A percentile compares a stretch with the other conserved stretches of the same genome.
Evolutionary conservation across 2,329 filamentous ascomycete species (phyloP).

Genomic region (Colletotrichum orchidophilum): DNA sequence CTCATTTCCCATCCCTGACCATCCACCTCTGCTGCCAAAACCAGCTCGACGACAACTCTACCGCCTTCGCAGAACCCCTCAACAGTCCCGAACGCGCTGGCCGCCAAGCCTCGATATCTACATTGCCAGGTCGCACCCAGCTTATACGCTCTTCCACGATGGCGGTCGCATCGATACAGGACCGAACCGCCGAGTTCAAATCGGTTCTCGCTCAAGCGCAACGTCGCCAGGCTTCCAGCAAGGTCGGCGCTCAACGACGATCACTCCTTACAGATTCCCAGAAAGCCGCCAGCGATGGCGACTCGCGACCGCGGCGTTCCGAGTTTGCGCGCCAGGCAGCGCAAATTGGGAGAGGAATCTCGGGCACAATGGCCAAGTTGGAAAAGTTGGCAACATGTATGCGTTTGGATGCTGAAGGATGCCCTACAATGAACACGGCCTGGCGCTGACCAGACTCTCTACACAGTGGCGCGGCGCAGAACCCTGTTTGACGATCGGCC

Average conservation of each 20-base stretch:
- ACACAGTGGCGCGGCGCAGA: conserved; percentile 87
- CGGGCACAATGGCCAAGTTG: conserved; percentile 91
- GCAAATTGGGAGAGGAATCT: conserved; percentile 91
- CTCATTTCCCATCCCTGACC: conserved; percentile 6
- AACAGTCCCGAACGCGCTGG: conserved; percentile 14
- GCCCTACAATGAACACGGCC: not conserved
- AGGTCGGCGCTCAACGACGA: conserved; percentile 81
- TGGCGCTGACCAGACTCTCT: conserved; percentile 5
- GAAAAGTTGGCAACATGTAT: conserved; percentile 88
- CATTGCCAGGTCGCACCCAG: not conserved
- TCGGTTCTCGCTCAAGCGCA: conserved; percentile 89
- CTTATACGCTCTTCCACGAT: conserved; percentile 48
- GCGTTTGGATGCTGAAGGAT: conserved; percentile 40
- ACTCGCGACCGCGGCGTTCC: conserved; percentile 70
- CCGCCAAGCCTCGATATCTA: not conserved
- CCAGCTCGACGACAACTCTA: not conserved
- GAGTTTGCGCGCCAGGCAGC: conserved; percentile 94
- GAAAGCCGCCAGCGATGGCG: conserved; percentile 69
- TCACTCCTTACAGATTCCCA: conserved; percentile 81
- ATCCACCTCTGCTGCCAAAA: not conserved
- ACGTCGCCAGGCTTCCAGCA: conserved; percentile 78
- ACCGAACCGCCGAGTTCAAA: conserved; percentile 95
- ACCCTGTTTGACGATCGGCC: conserved; percentile 97
- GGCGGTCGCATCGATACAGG: conserved; percentile 85
- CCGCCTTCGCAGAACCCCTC: not conserved